phyloP scores from a whole-genome alignment of 768 basidiomycete species.

The Pleurotus djamor region DNA sequence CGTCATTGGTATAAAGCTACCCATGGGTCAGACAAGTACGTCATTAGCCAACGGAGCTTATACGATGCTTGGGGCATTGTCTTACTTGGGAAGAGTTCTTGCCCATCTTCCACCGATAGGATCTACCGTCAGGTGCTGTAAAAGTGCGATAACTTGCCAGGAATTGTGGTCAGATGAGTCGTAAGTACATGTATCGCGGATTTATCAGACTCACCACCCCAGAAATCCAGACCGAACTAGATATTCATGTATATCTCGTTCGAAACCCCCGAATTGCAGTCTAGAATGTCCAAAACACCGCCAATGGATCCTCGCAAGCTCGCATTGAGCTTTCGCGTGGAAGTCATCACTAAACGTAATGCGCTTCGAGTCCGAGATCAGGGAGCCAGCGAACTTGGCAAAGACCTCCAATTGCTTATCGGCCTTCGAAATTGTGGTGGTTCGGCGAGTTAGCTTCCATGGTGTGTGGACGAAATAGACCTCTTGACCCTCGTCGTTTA shows the following conservation, averaged over 20 bases:
- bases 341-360: background rate
- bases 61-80: background rate
- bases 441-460: slow-evolving; percentile 17
- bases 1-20: slow-evolving; percentile 4
- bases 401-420: slow-evolving; percentile 7
- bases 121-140: slow-evolving; percentile 20
- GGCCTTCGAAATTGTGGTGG: slow-evolving; percentile 6
- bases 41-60: background rate
- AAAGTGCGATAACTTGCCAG: slow-evolving; percentile 16
- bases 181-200: slow-evolving; percentile 11
- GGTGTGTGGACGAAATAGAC: slow-evolving; percentile 17
- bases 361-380: slow-evolving; percentile 5
- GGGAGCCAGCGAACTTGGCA: background rate
- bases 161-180: background rate
- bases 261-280: slow-evolving; percentile 23
- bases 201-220: slow-evolving; percentile 12
- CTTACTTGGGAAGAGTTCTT: background rate
- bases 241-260: slow-evolving; percentile 21
- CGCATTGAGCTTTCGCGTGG: slow-evolving; percentile 15
- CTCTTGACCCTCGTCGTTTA: slow-evolving; percentile 16
- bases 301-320: slow-evolving; percentile 33
- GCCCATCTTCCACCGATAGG: slow-evolving; percentile 19
- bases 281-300: slow-evolving; percentile 21
- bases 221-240: slow-evolving; percentile 18
- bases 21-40: too few species aligned